Evolutionary conservation across 768 basidiomycete genomes (phyloP).

Genomic region (Pisolithus microcarpus): DNA sequence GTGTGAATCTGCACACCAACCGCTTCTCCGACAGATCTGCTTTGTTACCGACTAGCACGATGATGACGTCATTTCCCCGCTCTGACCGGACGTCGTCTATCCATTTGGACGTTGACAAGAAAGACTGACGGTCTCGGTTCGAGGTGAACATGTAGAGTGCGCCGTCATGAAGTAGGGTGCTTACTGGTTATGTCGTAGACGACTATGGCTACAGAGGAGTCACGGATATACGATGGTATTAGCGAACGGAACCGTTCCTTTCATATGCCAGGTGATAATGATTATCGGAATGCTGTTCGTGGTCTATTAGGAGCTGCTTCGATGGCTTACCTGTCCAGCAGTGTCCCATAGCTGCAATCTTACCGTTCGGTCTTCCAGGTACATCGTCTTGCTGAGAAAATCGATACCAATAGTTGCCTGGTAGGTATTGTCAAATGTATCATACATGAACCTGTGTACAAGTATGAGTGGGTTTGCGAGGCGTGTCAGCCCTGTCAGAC

Average conservation of each 20-base stretch:
- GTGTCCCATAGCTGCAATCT: constrained; percentile 98
- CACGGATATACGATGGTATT: constrained; percentile 98
- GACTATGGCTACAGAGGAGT: constrained; percentile 97
- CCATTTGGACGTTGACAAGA: constrained; percentile 97
- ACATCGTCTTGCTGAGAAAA: constrained; percentile 99
- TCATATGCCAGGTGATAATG: neutral
- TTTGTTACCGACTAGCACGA: constrained; percentile 98
- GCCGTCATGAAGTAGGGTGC: constrained; percentile 23
- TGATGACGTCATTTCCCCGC: constrained; percentile 95
- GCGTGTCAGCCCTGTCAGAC: constrained; percentile 8
- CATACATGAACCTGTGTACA: constrained; percentile 87
- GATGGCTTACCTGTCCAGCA: constrained; percentile 70
- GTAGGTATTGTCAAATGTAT: constrained; percentile 99
- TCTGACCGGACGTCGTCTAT: constrained; percentile 98
- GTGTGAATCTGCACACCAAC: constrained; percentile 37
- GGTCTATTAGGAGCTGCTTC: neutral
- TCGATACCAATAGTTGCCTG: constrained; percentile 98
- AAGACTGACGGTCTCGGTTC: constrained; percentile 83
- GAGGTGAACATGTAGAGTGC: constrained; percentile 2
- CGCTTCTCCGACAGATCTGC: constrained; percentile 98
- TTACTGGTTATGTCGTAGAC: constrained; percentile 98
- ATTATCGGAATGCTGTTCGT: neutral
- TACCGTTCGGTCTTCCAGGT: constrained; percentile 96
- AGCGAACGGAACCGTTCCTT: constrained; percentile 96
- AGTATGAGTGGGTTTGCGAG: neutral